These are phyloP conservation scores for Sordariomycetes sp. DNA, from an alignment of 2,329 filamentous ascomycete species.

Conservation along the genomic window DNA sequence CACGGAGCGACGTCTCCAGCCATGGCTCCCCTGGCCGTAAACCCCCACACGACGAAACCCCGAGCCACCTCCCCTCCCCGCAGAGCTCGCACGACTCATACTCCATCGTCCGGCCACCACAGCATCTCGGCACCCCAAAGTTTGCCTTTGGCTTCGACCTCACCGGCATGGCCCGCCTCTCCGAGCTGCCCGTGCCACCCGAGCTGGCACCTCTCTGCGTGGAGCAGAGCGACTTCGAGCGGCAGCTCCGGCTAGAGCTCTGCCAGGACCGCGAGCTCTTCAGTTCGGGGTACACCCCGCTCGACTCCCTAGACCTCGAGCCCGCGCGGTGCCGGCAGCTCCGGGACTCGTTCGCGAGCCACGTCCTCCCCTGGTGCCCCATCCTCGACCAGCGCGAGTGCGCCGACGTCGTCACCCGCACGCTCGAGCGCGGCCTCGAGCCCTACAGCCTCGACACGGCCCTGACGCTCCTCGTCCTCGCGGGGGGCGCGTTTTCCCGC, in stretches of 20 bases:
- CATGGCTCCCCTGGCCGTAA: neutral
- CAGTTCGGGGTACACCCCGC: neutral
- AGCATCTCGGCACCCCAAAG: neutral
- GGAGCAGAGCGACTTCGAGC: slow-evolving; percentile 1
- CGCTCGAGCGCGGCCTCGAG: slow-evolving; percentile 4
- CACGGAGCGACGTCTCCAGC: neutral
- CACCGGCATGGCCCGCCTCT: slow-evolving; percentile 5
- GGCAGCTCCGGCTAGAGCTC: slow-evolving; percentile 5
- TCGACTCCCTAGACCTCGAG: slow-evolving; percentile 5
- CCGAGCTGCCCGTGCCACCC: neutral
- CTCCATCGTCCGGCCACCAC: neutral
- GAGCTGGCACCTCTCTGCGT: slow-evolving; percentile 3
- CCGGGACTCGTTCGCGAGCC: slow-evolving; percentile 7
- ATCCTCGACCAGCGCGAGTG: slow-evolving; percentile 9
- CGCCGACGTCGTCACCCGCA: slow-evolving; percentile 4
- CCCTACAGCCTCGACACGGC: slow-evolving; percentile 4
- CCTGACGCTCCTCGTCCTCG: slow-evolving; percentile 8
- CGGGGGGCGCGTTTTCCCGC: slow-evolving; percentile 6
- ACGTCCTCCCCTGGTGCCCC: slow-evolving; percentile 11
- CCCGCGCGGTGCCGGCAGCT: slow-evolving; percentile 6
- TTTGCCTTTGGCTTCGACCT: slow-evolving; percentile 6
- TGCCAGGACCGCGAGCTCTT: neutral
- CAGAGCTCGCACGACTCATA: neutral
- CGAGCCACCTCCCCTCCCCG: neutral
- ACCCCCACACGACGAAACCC: neutral